These are phyloP conservation scores for Mycena rosella DNA, from an alignment of 768 basidiomycete species.

Conservation along the genomic window DNA sequence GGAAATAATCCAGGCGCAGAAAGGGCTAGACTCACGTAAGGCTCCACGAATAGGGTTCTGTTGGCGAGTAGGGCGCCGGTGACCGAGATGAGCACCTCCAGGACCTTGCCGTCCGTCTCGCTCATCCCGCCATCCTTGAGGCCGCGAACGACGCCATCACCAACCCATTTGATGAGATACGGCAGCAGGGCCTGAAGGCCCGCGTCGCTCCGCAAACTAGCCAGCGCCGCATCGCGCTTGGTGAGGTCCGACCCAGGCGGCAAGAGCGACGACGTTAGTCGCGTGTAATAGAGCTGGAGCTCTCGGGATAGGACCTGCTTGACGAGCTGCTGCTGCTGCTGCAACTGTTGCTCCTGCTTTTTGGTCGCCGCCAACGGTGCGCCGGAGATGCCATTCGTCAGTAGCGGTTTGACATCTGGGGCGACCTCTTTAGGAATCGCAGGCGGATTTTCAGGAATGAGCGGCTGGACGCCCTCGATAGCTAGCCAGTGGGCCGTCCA, in stretches of 20 bases:
- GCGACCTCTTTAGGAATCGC: conserved; percentile 72
- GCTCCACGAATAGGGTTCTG: conserved; percentile 91
- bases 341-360: conserved; percentile 59
- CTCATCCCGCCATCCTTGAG: conserved; percentile 68
- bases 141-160: conserved; percentile 83
- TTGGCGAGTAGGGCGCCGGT: conserved; percentile 90
- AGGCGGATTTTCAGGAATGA: conserved; percentile 97
- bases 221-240: conserved; percentile 90
- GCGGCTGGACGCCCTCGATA: conserved; percentile 96
- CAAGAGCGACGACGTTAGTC: conserved; percentile 87
- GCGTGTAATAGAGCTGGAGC: conserved; percentile 93
- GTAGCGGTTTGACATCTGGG: conserved; percentile 47
- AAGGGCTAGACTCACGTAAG: conserved; percentile 81
- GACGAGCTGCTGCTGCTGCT: conserved; percentile 81
- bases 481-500: conserved; percentile 99
- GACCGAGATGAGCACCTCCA: conserved; percentile 89
- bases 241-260: conserved; percentile 75
- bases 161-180: conserved; percentile 95
- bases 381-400: conserved; percentile 45
- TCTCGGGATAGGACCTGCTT: conserved; percentile 95
- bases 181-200: conserved; percentile 93
- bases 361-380: conserved; percentile 41
- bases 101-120: conserved; percentile 75
- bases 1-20: conserved; percentile 6
- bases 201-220: conserved; percentile 89